Base-by-base conservation (phyloP, 2,329 filamentous ascomycete species). In the Fusarium tuaranense region DNA sequence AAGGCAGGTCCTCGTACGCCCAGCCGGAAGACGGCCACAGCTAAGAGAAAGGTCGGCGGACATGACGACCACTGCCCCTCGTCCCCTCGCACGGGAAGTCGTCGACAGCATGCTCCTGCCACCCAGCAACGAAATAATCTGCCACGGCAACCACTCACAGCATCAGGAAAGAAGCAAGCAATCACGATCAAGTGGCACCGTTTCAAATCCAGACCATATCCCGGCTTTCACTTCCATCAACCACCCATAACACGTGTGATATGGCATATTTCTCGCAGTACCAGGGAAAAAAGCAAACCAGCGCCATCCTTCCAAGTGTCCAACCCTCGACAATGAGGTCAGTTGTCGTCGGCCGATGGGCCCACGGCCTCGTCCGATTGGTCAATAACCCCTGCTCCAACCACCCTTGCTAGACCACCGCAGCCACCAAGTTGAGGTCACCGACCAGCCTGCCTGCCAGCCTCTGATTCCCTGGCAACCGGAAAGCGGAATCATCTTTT, bases 271-370 rank as follows among this genome's bases (percentile, higher is more conserved):
- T 25, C 20, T 38, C 20, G n/a, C 27, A 39, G 64, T 30, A 46
- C 20, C 25, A 55, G 48, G 48, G 51, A 59, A 65, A 65, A 55
- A 58, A 41, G 51, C 55, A 66, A 60, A 51, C 55, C 63, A 66
- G 30, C 55, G 34, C 57, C 48, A 61, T 61, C 36, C 48, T 44
- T 41, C 38, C 63, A 46, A 59, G 51, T 57, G 22, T 59, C 69
- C 70, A 72, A 70, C 72, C 70, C 63, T 70, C 41, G 30, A 69
- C 59, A 65, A 71, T 73, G 77, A 78, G 67, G 74, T 79, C 74
- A 72, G 68, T 73, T 64, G 65, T 78, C 41, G 70, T 77, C 67
- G 74, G 69, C 66, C 66, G 68, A 70, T 67, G 70, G 63, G n/a
- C 39, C 57, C 16, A 65, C 36, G 51, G 38, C 61, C 60, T 22